Evolutionary conservation across 192 early-diverging fungal species (phyloP).

Genomic region (Neocallimastix lanati): DNA sequence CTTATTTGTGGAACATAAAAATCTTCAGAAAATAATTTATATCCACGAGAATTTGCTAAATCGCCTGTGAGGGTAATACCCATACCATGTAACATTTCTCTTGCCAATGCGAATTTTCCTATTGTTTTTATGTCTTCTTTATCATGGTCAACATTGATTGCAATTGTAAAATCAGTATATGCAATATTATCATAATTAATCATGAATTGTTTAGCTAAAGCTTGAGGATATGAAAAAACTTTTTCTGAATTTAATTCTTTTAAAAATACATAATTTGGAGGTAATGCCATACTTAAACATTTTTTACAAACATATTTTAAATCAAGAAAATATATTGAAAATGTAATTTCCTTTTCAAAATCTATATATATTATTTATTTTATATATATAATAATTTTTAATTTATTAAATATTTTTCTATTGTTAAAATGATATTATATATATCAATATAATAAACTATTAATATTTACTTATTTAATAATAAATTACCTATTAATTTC

Average conservation of each 20-base stretch:
- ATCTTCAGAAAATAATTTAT: background rate
- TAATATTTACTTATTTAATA: too few relatives aligned
- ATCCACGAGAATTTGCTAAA: background rate
- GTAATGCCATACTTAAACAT: background rate
- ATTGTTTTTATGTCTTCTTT: background rate
- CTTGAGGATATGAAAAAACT: background rate
- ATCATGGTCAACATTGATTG: background rate
- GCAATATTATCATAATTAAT: background rate
- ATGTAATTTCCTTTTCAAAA: background rate
- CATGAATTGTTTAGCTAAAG: background rate
- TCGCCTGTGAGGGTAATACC: background rate
- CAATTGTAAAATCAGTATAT: background rate
- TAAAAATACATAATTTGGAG: background rate
- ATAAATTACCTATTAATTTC: too few relatives aligned
- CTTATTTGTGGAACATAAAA: background rate
- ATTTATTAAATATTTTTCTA: too few relatives aligned
- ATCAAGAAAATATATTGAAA: background rate
- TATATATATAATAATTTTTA: too few relatives aligned
- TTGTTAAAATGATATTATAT: too few relatives aligned
- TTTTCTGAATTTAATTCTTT: background rate
- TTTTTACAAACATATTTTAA: background rate
- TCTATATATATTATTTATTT: background rate
- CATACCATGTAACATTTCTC: background rate
- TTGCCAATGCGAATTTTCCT: background rate
- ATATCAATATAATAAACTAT: too few relatives aligned